These are phyloP conservation scores for Kwoniella newhampshirensis DNA, from an alignment of 768 basidiomycete species.

Conservation along the genomic window DNA sequence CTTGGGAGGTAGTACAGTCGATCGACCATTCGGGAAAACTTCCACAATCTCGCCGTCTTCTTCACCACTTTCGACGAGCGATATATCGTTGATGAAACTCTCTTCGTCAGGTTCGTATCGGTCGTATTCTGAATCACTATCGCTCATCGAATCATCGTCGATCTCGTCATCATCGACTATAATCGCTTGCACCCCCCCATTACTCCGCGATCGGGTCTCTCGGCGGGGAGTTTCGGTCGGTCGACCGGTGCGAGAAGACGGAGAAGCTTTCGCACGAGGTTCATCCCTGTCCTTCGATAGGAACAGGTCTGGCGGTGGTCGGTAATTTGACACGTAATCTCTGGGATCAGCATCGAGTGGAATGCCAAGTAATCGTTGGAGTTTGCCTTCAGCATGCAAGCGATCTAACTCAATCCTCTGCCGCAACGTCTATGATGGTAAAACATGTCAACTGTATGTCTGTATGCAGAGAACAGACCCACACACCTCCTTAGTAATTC, in stretches of 20 bases:
- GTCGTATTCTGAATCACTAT: conserved; percentile 15
- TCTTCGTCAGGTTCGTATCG: conserved; percentile 9
- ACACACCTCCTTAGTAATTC: conserved; percentile 77
- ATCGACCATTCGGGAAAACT: conserved; percentile 2
- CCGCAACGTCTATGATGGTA: conserved; percentile 30
- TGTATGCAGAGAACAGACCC: background rate
- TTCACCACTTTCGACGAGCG: background rate
- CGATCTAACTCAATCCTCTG: conserved; percentile 33
- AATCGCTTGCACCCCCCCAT: conserved; percentile 19
- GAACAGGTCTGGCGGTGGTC: conserved; percentile 11
- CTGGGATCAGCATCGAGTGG: conserved; percentile 26
- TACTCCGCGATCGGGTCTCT: conserved; percentile 1
- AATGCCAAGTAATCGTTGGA: conserved; percentile 38
- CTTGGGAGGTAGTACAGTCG: too few species aligned
- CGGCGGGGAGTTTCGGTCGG: background rate
- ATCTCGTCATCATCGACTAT: conserved; percentile 36
- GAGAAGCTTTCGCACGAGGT: background rate
- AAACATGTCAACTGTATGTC: background rate
- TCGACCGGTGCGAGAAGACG: background rate
- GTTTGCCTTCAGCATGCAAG: conserved; percentile 34
- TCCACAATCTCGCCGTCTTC: conserved; percentile 20
- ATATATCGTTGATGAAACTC: conserved; percentile 1
- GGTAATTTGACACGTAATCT: conserved; percentile 29
- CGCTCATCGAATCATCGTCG: conserved; percentile 8
- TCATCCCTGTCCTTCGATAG: background rate